These are phyloP conservation scores for Eremochloa ophiuroides DNA, from an alignment of 176 grass and related monocot genomes.

Conservation along the genomic window DNA sequence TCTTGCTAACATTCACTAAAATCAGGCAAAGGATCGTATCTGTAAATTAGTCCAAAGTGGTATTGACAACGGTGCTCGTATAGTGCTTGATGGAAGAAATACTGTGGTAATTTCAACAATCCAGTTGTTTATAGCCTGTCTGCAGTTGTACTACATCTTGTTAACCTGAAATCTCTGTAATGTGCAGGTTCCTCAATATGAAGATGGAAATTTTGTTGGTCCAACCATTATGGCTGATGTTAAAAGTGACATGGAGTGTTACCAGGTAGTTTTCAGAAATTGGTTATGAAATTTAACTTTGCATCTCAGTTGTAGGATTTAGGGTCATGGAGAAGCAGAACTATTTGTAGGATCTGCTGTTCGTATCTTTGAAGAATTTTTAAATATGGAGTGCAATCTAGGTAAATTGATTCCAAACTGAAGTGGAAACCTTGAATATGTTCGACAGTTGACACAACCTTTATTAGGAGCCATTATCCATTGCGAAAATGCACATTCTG, in stretches of 20 bases:
- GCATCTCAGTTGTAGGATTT: background rate
- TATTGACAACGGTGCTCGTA: constrained; percentile 57
- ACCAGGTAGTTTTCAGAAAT: constrained; percentile 49
- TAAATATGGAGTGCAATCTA: background rate
- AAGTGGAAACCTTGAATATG: background rate
- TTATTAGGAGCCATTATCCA: background rate
- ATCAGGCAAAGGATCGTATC: constrained; percentile 89
- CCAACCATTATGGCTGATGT: constrained; percentile 90
- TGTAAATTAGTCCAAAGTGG: too few species aligned
- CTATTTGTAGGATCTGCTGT: background rate
- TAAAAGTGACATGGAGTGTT: constrained; percentile 85
- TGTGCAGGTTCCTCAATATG: constrained; percentile 65
- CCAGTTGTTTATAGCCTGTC: background rate
- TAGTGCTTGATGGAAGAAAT: constrained; percentile 82
- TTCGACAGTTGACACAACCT: too few species aligned
- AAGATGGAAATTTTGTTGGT: too few species aligned
- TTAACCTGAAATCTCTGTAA: constrained; percentile 7
- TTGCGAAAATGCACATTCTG: background rate
- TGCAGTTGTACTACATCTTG: constrained; percentile 1
- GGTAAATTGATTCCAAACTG: background rate
- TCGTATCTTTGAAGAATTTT: background rate
- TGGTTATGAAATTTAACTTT: background rate
- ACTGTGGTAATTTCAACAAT: constrained; percentile 51
- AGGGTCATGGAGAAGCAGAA: background rate
- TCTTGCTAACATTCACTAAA: constrained; percentile 22